Evolutionary conservation across 176 grass and related monocot genomes (phyloP).

Genomic region (Avena atlantica): DNA sequence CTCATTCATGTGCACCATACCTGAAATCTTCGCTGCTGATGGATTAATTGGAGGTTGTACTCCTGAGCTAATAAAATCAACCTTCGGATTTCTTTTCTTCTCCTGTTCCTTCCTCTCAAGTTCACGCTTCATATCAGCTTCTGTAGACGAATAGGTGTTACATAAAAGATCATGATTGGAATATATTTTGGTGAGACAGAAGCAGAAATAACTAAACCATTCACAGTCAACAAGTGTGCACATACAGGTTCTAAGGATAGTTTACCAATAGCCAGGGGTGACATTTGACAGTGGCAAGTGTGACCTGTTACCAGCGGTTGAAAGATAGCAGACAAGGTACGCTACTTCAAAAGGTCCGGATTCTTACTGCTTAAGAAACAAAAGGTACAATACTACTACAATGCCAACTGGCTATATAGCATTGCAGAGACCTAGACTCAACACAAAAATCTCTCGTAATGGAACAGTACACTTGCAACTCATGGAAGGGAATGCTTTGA

Average conservation of each 20-base stretch:
- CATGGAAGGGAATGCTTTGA: neutral
- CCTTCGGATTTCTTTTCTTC: conserved; percentile 79
- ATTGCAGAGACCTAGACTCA: neutral
- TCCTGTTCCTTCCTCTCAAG: conserved; percentile 87
- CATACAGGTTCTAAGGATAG: neutral
- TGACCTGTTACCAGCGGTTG: neutral
- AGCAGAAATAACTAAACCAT: conserved; percentile 10
- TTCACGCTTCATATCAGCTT: conserved; percentile 92
- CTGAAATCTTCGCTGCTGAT: conserved; percentile 68
- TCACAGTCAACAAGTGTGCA: neutral
- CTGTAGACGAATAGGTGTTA: conserved; percentile 49
- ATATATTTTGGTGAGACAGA: neutral
- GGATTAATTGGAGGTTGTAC: conserved; percentile 53
- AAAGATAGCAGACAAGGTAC: neutral
- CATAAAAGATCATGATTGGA: conserved; percentile 26
- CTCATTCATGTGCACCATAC: conserved; percentile 41
- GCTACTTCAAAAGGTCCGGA: neutral
- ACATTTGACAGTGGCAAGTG: neutral
- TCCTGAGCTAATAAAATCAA: conserved; percentile 78
- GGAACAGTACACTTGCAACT: neutral
- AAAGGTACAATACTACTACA: neutral
- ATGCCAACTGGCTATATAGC: neutral
- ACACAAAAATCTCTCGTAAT: neutral
- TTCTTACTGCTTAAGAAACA: conserved; percentile 23
- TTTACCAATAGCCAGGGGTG: neutral